Percentiles rank a stretch among this genome's conserved stretches.
phyloP scores from a whole-genome alignment of 495 filamentous ascomycete genomes.

The Penicillium atrosanguineum region DNA sequence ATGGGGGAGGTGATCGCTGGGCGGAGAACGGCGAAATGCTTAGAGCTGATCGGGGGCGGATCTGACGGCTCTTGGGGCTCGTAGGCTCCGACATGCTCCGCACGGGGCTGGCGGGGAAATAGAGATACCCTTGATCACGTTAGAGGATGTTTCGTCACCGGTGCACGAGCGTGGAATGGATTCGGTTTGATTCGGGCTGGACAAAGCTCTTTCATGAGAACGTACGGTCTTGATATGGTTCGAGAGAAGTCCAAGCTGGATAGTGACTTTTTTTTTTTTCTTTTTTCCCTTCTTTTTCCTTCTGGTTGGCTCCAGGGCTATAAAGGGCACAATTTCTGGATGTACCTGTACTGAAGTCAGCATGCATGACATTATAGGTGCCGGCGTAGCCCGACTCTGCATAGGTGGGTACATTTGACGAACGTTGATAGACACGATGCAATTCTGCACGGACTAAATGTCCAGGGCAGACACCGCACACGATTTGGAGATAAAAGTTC shows the following conservation, averaged over 20 bases:
- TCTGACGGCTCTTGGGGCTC: conserved; percentile 1
- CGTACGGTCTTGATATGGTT: too few species aligned
- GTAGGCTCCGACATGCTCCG: conserved; percentile 30
- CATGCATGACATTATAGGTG: conserved; percentile 22
- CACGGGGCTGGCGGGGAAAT: conserved; percentile 2
- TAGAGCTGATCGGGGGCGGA: conserved; percentile 1
- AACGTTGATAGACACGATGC: neutral
- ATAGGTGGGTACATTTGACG: neutral
- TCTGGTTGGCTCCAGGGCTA: too few species aligned
- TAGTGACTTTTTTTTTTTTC: too few species aligned
- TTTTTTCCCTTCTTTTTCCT: too few species aligned
- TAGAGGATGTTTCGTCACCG: neutral
- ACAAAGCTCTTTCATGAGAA: too few species aligned
- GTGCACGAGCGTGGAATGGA: neutral
- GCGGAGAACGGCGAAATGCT: neutral
- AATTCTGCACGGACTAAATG: neutral
- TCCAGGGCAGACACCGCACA: neutral
- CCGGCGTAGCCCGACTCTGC: conserved; percentile 9
- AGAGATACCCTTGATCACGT: neutral
- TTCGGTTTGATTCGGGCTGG: neutral
- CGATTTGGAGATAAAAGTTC: neutral
- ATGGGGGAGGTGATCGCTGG: neutral
- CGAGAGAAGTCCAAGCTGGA: too few species aligned
- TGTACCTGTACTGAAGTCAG: conserved; percentile 14
- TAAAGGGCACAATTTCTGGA: neutral